Evolutionary conservation across 1,284 basidiomycete genomes (phyloP).

Genomic region (Papiliotrema flavescens): DNA sequence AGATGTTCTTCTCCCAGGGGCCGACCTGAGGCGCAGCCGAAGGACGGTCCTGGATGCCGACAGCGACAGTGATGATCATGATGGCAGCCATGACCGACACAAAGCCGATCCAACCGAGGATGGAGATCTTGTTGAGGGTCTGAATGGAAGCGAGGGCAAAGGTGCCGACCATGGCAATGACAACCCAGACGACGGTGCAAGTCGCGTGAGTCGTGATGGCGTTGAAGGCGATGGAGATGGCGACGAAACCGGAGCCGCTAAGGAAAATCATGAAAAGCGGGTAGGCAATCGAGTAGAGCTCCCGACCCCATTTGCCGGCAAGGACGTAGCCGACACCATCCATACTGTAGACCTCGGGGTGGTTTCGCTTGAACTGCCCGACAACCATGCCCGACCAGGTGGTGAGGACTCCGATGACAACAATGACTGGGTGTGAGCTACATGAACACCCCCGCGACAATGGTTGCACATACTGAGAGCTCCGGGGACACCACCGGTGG

Average conservation of each 20-base stretch:
- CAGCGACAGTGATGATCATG: constrained; percentile 46
- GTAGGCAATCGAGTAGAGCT: constrained; percentile 25
- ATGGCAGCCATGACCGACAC: constrained; percentile 38
- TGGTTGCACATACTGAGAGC: constrained; percentile 15
- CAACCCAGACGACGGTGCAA: constrained; percentile 45
- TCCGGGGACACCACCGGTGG: constrained; percentile 29
- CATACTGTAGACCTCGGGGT: constrained; percentile 32
- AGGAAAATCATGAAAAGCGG: constrained; percentile 21
- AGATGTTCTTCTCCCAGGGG: constrained; percentile 30
- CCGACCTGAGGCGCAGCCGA: constrained; percentile 23
- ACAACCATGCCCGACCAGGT: constrained; percentile 32
- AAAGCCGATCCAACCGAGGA: constrained; percentile 43
- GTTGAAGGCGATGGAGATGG: constrained; percentile 48
- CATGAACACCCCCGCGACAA: neutral
- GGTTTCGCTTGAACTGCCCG: constrained; percentile 38
- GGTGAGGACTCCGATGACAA: constrained; percentile 22
- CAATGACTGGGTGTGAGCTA: constrained; percentile 12
- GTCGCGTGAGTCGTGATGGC: constrained; percentile 42
- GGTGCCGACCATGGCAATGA: constrained; percentile 33
- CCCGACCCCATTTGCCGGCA: constrained; percentile 29
- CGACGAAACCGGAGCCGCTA: constrained; percentile 34
- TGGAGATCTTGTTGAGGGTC: constrained; percentile 45
- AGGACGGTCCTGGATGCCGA: constrained; percentile 44
- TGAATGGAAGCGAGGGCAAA: constrained; percentile 40
- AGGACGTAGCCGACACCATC: constrained; percentile 34